These are phyloP conservation scores for Ramaria sp. DNA, from an alignment of 768 basidiomycete genomes.

Conservation along the genomic window DNA sequence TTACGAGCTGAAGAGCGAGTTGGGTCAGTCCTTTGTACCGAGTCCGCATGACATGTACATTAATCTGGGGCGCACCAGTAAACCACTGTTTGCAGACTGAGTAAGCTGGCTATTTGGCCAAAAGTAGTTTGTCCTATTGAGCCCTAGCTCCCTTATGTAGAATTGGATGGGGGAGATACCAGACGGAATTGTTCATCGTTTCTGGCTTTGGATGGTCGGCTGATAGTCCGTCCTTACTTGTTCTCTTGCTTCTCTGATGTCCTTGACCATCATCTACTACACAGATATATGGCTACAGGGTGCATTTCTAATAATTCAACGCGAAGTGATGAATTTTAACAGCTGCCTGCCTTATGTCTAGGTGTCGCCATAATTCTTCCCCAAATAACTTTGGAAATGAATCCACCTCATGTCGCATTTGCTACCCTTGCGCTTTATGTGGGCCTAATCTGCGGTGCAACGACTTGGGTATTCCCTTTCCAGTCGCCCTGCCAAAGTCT, in stretches of 20 bases:
- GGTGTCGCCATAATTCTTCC: constrained; percentile 34
- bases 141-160: constrained; percentile 14
- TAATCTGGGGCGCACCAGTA: constrained; percentile 19
- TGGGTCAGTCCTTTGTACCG: constrained; percentile 16
- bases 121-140: not conserved
- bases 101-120: not conserved
- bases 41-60: not conserved
- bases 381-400: constrained; percentile 32
- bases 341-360: not conserved
- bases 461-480: constrained; percentile 23
- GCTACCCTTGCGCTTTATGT: constrained; percentile 36
- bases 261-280: not conserved
- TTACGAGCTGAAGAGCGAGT: constrained; percentile 25
- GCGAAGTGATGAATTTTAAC: not conserved
- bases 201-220: constrained; percentile 40
- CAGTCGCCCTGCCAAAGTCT: not conserved
- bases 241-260: not conserved
- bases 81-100: constrained; percentile 38
- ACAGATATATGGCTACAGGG: constrained; percentile 36
- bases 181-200: constrained; percentile 35
- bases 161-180: constrained; percentile 41
- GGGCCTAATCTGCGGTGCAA: constrained; percentile 40
- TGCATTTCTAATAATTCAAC: not conserved
- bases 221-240: constrained; percentile 29
- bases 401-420: constrained; percentile 33